phyloP scores from a whole-genome alignment of 495 filamentous ascomycete species.

The Neurospora pannonica region DNA sequence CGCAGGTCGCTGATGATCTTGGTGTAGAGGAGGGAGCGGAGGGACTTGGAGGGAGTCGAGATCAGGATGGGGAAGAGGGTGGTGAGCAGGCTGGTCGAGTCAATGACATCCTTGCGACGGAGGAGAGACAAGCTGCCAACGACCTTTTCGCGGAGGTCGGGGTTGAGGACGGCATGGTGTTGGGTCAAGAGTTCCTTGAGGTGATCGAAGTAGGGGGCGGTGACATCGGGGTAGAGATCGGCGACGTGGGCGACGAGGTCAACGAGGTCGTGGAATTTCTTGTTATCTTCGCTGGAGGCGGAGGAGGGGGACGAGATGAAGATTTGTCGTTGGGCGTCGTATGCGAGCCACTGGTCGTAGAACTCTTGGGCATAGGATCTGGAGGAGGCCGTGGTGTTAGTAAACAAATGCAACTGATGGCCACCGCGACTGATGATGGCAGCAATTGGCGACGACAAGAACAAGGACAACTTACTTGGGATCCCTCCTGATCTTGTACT shows the following conservation, averaged over 20 bases:
- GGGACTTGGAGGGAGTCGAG: slow-evolving; percentile 70
- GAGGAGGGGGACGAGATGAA: slow-evolving; percentile 75
- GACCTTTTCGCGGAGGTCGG: slow-evolving; percentile 84
- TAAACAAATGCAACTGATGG: not conserved
- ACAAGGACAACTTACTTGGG: slow-evolving; percentile 46
- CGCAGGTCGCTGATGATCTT: slow-evolving; percentile 89
- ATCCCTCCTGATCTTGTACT: slow-evolving; percentile 81
- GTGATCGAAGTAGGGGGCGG: slow-evolving; percentile 67
- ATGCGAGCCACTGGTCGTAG: slow-evolving; percentile 79
- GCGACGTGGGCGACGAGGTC: slow-evolving; percentile 88
- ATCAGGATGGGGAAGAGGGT: slow-evolving; percentile 83
- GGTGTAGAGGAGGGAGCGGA: slow-evolving; percentile 73
- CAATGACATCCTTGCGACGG: slow-evolving; percentile 82
- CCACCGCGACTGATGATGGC: not conserved
- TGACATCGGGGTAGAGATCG: slow-evolving; percentile 80
- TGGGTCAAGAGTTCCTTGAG: slow-evolving; percentile 67
- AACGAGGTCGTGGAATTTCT: slow-evolving; percentile 67
- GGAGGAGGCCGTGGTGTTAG: not conserved
- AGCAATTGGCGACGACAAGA: not conserved
- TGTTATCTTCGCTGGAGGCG: slow-evolving; percentile 62
- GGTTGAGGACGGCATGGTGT: slow-evolving; percentile 71
- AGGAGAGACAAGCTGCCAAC: slow-evolving; percentile 83
- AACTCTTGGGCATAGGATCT: slow-evolving; percentile 84
- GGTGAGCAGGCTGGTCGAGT: slow-evolving; percentile 71
- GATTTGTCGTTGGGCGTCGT: slow-evolving; percentile 82